A percentile compares a stretch with the other conserved stretches of the same genome.
phyloP scores from a whole-genome alignment of 495 filamentous ascomycete species.

The Penicillium dipodomyicola region DNA sequence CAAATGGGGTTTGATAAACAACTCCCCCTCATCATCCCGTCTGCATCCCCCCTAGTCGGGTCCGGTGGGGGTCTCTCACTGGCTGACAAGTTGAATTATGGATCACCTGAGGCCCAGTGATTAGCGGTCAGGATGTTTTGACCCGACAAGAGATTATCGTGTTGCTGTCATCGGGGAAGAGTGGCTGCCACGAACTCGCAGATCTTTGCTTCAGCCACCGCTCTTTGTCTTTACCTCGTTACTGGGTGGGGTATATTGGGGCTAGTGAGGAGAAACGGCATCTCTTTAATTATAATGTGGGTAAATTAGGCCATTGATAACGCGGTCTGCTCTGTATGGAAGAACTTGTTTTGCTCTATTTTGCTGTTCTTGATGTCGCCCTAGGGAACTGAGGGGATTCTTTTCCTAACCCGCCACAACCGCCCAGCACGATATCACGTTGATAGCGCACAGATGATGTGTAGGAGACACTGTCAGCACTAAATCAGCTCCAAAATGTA shows the following conservation, averaged over 20 bases:
- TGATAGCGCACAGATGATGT: constrained; percentile 13
- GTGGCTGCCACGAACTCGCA: constrained; percentile 7
- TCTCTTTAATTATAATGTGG: background rate
- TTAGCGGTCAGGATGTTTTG: constrained; percentile 5
- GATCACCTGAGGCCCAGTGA: background rate
- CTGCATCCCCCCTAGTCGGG: constrained; percentile 5
- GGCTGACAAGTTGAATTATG: background rate
- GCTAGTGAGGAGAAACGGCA: background rate
- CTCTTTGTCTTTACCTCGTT: constrained; percentile 4
- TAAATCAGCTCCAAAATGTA: background rate
- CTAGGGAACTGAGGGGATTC: background rate
- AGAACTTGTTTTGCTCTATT: constrained; percentile 1
- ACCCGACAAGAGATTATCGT: background rate
- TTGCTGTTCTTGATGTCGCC: background rate
- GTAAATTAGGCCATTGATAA: constrained; percentile 10
- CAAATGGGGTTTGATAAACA: constrained; percentile 9
- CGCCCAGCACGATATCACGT: constrained; percentile 23
- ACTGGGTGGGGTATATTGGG: constrained; percentile 4
- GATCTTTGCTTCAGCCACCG: constrained; percentile 19
- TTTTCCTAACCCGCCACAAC: constrained; percentile 26
- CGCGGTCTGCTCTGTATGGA: constrained; percentile 5
- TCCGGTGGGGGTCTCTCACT: constrained; percentile 3
- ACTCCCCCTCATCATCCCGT: constrained; percentile 9
- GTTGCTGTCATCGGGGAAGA: background rate
- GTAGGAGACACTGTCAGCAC: background rate